Evolutionary conservation across 805 yeast genomes (phyloP), one percentile per base, ranked within the genome.

Genomic region (Novakomyces olei): DNA sequence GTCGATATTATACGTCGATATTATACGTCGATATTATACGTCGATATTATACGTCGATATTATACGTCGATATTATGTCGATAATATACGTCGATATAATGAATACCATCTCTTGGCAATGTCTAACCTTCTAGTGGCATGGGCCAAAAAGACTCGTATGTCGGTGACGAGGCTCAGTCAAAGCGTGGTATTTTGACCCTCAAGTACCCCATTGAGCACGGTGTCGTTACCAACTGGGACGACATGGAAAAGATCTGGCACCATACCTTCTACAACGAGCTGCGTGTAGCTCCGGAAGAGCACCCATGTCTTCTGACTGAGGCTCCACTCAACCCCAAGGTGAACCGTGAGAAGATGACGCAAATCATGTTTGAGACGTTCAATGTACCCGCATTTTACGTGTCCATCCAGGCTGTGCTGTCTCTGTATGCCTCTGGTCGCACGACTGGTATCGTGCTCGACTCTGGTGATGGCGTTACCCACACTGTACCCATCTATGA

Each of bases 241-340:
- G 98, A 88, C 59, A 88, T 88, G 98, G 98, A 88, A 69, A 85
- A 85, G 68, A 88, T 88, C 71, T 88, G 98, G 98, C 96, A 88
- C 65, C 98, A 88, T 72, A 88, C 96, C 51, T 88, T 88, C 73
- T 85, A 83, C 85, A 88, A 88, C 67, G 98, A 88, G 68, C 76
- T 88, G 65, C 80, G 96, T 69, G 95, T 88, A 60, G 95, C 95
- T 39, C 96, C 96, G 63, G 98, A 88, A 66, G 98, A 88, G 67
- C 98, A 88, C 72, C 95, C 96, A 60, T 93, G 85, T 51, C 67
- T 88, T 60, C 74, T 88, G 65, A 88, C 98, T 47, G 98, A 88
- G 72, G 98, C 98, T 46, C 98, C 98, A 63, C 78, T 81, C 80
- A 88, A 88, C 69, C 98, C 98, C 58, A 88, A 85, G 66, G 72